phyloP scores from a whole-genome alignment of 208 protist genomes.

The Perkinsela sp. region DNA sequence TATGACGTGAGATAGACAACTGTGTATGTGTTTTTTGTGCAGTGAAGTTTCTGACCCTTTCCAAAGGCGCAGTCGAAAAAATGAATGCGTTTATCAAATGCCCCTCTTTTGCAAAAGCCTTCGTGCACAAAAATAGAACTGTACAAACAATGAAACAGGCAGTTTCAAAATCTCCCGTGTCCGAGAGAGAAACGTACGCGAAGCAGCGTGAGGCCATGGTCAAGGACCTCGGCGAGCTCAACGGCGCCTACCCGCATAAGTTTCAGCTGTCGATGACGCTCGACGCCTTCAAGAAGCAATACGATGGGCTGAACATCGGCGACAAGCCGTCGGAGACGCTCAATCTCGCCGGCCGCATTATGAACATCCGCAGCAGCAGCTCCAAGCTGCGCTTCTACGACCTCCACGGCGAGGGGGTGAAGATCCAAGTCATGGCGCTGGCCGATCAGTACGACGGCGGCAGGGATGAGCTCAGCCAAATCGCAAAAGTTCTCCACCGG shows the following conservation, averaged over 20 bases:
- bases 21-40: no score
- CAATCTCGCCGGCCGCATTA: conserved; percentile 53
- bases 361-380: conserved; percentile 45
- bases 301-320: conserved; percentile 12
- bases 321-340: conserved; percentile 19
- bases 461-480: conserved; percentile 33
- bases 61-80: no score
- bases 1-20: no score
- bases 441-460: conserved; percentile 17
- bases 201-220: conserved; percentile 57
- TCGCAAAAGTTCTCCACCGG: conserved; percentile 62
- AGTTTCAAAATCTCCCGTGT: background rate
- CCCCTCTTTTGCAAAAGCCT: no score
- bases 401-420: conserved; percentile 64
- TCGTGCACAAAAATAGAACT: no score
- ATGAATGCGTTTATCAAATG: no score
- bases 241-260: conserved; percentile 89
- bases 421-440: conserved; percentile 72
- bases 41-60: no score
- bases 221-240: conserved; percentile 35
- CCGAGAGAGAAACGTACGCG: conserved; percentile 37
- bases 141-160: background rate
- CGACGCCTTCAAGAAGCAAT: conserved; percentile 55
- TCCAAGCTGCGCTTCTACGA: conserved; percentile 86
- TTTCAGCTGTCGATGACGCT: conserved; percentile 59